A percentile compares a stretch with the other conserved stretches of the same genome.
Conservation (phyloP, 176 grass and related monocot species). For the Avena eriantha region DNA sequence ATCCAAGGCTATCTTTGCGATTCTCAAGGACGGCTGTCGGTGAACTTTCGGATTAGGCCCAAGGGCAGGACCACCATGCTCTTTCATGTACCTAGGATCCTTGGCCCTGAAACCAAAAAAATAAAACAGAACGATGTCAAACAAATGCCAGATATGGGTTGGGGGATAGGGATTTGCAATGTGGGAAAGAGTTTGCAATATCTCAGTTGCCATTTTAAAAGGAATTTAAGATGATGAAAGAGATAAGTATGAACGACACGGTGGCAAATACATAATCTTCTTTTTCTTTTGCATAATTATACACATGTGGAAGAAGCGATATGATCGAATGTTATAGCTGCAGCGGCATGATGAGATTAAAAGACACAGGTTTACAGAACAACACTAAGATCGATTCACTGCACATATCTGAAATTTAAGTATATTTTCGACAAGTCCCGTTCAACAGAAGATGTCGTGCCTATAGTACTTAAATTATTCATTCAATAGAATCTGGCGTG, state of each 20-base stretch:
- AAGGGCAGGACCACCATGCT: not conserved
- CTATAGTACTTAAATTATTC: no score
- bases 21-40: not conserved
- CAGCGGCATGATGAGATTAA: not conserved
- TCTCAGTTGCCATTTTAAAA: no score
- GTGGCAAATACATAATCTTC: no score
- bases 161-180: no score
- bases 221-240: no score
- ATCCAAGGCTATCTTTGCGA: constrained; percentile 11
- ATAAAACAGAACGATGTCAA: not conserved
- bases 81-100: not conserved
- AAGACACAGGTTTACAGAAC: no score
- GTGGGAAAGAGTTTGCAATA: no score
- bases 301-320: not conserved
- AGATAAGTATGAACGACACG: no score
- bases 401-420: not conserved
- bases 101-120: not conserved
- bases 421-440: no score
- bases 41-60: not conserved
- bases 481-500: no score
- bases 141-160: not conserved
- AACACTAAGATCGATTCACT: not conserved
- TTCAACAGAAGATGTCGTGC: no score
- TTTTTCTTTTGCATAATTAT: no score
- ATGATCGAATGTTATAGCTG: not conserved